Conservation (phyloP, 768 basidiomycete species). For the Leccinum imitatum region DNA sequence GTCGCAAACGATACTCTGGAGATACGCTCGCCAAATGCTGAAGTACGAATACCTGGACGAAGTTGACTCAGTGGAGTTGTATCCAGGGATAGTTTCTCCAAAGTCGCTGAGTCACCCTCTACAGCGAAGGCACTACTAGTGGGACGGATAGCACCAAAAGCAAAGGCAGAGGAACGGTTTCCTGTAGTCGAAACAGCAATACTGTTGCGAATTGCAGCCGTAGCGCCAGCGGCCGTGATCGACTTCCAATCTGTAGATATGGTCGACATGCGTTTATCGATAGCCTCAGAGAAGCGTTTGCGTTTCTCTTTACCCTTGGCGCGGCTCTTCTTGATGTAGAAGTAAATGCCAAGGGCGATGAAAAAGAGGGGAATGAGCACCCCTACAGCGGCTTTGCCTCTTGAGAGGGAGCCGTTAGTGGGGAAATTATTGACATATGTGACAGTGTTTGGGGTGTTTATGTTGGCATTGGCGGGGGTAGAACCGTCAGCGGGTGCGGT, state of each 20-base stretch:
- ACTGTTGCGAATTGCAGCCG: slow-evolving; percentile 69
- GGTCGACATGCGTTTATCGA: slow-evolving; percentile 84
- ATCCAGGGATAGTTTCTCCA: slow-evolving; percentile 43
- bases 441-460: slow-evolving; percentile 32
- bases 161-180: slow-evolving; percentile 48
- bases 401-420: slow-evolving; percentile 37
- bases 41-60: slow-evolving; percentile 55
- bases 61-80: slow-evolving; percentile 41
- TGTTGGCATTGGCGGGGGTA: slow-evolving; percentile 42
- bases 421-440: slow-evolving; percentile 42
- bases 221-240: slow-evolving; percentile 67
- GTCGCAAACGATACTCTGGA: slow-evolving; percentile 72
- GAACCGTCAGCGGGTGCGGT: slow-evolving; percentile 40
- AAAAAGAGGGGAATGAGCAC: slow-evolving; percentile 63
- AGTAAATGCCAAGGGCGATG: slow-evolving; percentile 40
- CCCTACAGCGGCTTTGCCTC: slow-evolving; percentile 66
- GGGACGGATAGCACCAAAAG: slow-evolving; percentile 58
- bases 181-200: slow-evolving; percentile 47
- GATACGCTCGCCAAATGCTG: slow-evolving; percentile 47
- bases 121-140: slow-evolving; percentile 42
- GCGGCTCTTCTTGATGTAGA: slow-evolving; percentile 58
- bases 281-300: slow-evolving; percentile 57
- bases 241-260: slow-evolving; percentile 78
- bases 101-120: slow-evolving; percentile 38
- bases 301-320: slow-evolving; percentile 48